Evolutionary conservation across 2,329 filamentous ascomycete genomes (phyloP).

Genomic region (Lachnellula willkommii): DNA sequence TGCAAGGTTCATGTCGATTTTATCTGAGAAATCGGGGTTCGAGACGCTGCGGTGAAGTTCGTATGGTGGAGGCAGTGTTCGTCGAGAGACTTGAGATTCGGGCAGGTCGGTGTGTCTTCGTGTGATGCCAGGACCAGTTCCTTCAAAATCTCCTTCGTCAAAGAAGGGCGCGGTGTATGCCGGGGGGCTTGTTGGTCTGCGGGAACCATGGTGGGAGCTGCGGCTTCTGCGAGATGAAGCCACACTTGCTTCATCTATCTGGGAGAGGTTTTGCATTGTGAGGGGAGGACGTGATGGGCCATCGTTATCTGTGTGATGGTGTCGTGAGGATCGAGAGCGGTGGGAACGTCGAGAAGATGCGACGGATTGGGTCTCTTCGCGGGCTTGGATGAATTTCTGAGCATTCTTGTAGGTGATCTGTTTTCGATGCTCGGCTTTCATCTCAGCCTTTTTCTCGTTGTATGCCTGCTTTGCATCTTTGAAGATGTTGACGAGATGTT

Average conservation of each 20-base stretch:
- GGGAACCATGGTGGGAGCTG: slow-evolving; percentile 21
- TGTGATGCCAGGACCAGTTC: slow-evolving; percentile 14
- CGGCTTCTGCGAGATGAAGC: slow-evolving; percentile 21
- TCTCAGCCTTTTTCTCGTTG: slow-evolving; percentile 76
- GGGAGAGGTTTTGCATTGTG: slow-evolving; percentile 21
- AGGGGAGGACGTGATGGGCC: slow-evolving; percentile 16
- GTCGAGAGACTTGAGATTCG: slow-evolving; percentile 9
- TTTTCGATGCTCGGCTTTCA: slow-evolving; percentile 64
- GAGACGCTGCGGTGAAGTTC: slow-evolving; percentile 20
- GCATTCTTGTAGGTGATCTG: slow-evolving; percentile 52
- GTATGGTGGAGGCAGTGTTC: slow-evolving; percentile 19
- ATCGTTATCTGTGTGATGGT: slow-evolving; percentile 11
- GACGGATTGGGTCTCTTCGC: slow-evolving; percentile 38
- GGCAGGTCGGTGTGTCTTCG: slow-evolving; percentile 27
- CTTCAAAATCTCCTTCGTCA: slow-evolving; percentile 16
- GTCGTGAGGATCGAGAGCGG: slow-evolving; percentile 24
- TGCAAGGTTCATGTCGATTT: slow-evolving; percentile 85
- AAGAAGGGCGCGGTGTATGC: slow-evolving; percentile 21
- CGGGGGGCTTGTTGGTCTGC: slow-evolving; percentile 9
- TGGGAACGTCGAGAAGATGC: slow-evolving; percentile 35
- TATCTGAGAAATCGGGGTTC: slow-evolving; percentile 30
- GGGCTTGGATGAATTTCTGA: slow-evolving; percentile 45
- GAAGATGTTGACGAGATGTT: slow-evolving; percentile 84
- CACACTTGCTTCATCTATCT: slow-evolving; percentile 23
- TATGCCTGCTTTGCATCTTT: slow-evolving; percentile 88